A percentile compares a stretch with the other conserved stretches of the same genome.
Conservation (phyloP, 306 rosid species). For the Trichosanthes truncata region DNA sequence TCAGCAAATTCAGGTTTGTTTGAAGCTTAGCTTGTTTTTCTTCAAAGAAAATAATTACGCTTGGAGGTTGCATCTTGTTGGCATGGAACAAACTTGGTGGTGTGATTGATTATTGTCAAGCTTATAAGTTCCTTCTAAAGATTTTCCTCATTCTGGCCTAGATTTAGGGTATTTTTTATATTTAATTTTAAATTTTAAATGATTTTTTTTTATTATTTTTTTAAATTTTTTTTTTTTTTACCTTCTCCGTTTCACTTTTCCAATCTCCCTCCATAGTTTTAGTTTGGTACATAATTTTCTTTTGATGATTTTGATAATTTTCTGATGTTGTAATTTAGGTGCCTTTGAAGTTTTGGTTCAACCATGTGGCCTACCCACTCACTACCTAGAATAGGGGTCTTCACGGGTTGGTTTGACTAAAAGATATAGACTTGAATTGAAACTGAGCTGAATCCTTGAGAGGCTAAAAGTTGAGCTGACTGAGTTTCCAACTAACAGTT, state of each 20-base stretch:
- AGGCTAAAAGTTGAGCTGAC: not conserved
- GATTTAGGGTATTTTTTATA: not conserved
- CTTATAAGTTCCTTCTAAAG: not conserved
- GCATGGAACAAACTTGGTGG: not conserved
- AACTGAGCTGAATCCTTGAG: not conserved
- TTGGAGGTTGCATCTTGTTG: not conserved
- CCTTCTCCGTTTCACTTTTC: not conserved
- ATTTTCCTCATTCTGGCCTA: not conserved
- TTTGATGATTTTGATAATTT: not conserved
- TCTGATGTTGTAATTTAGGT: not conserved
- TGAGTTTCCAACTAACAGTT: not conserved
- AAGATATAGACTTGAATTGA: not conserved
- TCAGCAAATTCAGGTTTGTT: slow-evolving; percentile 87
- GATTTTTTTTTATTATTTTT: too few species aligned
- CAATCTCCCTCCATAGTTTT: not conserved
- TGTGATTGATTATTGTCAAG: not conserved
- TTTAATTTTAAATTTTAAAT: not conserved
- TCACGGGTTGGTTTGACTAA: not conserved
- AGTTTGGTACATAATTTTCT: not conserved
- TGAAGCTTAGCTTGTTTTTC: slow-evolving; percentile 15
- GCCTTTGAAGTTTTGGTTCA: not conserved
- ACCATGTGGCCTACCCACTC: not conserved
- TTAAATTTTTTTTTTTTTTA: not conserved
- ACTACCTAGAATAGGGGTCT: not conserved
- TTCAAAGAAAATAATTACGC: not conserved